phyloP scores from a whole-genome alignment of 2,329 filamentous ascomycete species.

The Aplosporella prunicola region DNA sequence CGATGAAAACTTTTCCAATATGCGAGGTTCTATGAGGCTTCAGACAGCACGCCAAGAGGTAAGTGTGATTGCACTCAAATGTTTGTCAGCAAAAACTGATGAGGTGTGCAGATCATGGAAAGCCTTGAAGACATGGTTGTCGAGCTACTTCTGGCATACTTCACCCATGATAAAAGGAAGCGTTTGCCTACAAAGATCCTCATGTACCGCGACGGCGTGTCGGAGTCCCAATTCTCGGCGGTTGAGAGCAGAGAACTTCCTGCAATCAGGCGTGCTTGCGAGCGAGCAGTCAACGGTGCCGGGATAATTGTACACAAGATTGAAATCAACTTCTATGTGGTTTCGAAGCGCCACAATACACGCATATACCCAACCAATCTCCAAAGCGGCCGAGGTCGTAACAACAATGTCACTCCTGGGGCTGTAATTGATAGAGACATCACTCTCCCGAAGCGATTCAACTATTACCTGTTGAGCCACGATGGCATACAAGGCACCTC shows the following conservation, averaged over 20 bases:
- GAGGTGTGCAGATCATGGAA: constrained; percentile 16
- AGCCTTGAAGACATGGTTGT: constrained; percentile 19
- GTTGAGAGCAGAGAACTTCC: constrained; percentile 20
- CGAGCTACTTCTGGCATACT: constrained; percentile 6
- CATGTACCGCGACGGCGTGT: constrained; percentile 22
- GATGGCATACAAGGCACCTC: constrained; percentile 22
- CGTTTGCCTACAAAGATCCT: constrained; percentile 16
- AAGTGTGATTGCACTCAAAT: too few relatives aligned
- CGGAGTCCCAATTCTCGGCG: constrained; percentile 14
- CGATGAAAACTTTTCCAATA: constrained; percentile 23
- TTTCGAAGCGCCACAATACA: constrained; percentile 34
- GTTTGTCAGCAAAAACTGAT: too few relatives aligned
- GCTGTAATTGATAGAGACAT: constrained; percentile 22
- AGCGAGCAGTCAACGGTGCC: too few relatives aligned
- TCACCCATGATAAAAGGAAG: neutral
- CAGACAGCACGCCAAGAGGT: constrained; percentile 15
- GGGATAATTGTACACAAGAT: neutral
- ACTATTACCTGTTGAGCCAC: constrained; percentile 31
- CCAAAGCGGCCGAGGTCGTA: too few relatives aligned
- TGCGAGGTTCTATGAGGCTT: constrained; percentile 27
- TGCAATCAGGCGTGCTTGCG: constrained; percentile 17
- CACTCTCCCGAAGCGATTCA: constrained; percentile 18
- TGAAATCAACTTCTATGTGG: constrained; percentile 17
- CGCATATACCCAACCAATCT: constrained; percentile 28
- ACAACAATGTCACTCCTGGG: constrained; percentile 22